Evolutionary conservation across 225 moss, liverwort and hornwort species (phyloP).

Genomic region (Pleurozium schreberi): DNA sequence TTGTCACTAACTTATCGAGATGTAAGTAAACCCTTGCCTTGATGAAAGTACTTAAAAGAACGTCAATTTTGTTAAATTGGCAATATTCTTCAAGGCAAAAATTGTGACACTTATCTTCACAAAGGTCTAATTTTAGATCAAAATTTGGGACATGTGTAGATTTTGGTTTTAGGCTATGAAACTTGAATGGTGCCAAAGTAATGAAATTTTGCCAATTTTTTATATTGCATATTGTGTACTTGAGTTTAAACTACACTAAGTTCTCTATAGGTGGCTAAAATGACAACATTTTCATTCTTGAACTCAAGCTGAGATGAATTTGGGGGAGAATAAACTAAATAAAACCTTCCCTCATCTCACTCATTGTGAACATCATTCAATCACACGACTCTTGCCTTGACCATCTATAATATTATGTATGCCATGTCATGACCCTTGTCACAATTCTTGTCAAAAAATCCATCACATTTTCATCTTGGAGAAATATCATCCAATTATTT

Average conservation of each 20-base stretch:
- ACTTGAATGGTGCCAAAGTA: accelerated
- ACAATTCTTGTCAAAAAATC: too few species aligned
- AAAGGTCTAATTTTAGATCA: not conserved
- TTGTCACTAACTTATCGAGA: not conserved
- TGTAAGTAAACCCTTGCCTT: not conserved
- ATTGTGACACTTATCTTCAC: not conserved
- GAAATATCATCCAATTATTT: not conserved
- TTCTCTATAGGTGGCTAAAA: too few species aligned
- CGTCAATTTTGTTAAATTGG: not conserved
- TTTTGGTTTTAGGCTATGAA: accelerated
- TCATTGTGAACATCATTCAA: too few species aligned
- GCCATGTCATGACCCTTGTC: not conserved
- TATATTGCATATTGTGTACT: too few species aligned
- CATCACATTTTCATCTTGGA: not conserved
- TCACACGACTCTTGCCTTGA: not conserved
- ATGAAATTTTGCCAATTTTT: not conserved
- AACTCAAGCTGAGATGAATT: too few species aligned
- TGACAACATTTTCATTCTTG: too few species aligned
- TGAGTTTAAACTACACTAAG: too few species aligned
- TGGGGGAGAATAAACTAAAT: too few species aligned
- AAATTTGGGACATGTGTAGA: not conserved
- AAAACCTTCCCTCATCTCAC: too few species aligned
- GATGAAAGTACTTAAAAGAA: not conserved
- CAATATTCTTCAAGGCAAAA: not conserved
- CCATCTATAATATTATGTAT: not conserved